Evolutionary conservation across 345 rosid species (phyloP).

Genomic region (Viola odorata): DNA sequence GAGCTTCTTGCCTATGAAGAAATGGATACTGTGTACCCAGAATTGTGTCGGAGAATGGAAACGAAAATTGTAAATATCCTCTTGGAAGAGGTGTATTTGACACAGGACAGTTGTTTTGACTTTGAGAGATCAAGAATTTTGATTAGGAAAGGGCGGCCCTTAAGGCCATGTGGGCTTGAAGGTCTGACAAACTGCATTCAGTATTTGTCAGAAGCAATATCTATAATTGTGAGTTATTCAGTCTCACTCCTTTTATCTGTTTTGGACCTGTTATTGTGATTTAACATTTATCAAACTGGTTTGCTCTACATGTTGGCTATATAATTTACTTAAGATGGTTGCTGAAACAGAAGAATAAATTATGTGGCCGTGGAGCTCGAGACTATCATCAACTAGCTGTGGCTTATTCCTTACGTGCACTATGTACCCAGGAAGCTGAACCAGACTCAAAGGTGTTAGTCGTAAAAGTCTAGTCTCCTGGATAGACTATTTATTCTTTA

Average conservation of each 20-base stretch:
- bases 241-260: not conserved
- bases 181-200: constrained; percentile 45
- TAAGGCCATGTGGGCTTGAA: constrained; percentile 49
- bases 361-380: constrained; percentile 19
- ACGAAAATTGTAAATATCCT: constrained; percentile 47
- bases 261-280: not conserved
- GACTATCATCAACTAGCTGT: constrained; percentile 49
- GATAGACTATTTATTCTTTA: constrained; percentile 21
- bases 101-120: constrained; percentile 29
- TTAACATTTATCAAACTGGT: not conserved
- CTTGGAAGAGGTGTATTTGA: constrained; percentile 41
- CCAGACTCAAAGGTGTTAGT: constrained; percentile 74
- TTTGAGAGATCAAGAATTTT: constrained; percentile 54
- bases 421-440: constrained; percentile 63
- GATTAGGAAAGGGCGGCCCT: constrained; percentile 51
- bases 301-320: not conserved
- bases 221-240: constrained; percentile 39
- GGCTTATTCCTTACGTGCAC: constrained; percentile 68
- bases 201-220: constrained; percentile 69
- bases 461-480: constrained; percentile 28
- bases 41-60: constrained; percentile 51
- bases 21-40: constrained; percentile 38
- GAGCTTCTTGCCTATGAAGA: constrained; percentile 74
- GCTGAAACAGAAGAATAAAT: constrained; percentile 33
- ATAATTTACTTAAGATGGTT: constrained; percentile 17